Percentiles rank a stretch among this genome's conserved stretches.
These are phyloP conservation scores for Dioscorea dumetorum DNA, from an alignment of 106 monocot species.

Conservation along the genomic window DNA sequence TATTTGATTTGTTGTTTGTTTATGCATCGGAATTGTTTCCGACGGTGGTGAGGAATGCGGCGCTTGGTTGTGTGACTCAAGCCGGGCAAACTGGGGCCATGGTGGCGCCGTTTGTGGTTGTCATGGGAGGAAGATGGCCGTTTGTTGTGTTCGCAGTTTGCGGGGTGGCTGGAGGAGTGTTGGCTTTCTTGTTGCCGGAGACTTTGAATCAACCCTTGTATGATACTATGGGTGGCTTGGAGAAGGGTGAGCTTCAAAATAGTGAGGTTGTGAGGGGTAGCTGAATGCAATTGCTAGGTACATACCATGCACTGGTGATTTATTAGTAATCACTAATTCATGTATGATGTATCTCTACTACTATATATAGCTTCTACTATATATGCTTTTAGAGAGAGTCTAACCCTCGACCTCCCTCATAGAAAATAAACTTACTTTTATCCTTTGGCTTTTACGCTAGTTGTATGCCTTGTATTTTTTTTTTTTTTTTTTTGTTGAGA, in stretches of 20 bases:
- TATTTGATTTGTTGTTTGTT: conserved; percentile 1
- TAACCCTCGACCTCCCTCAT: too few relatives aligned
- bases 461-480: too few relatives aligned
- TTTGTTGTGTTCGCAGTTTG: conserved; percentile 16
- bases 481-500: too few relatives aligned
- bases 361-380: too few relatives aligned
- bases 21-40: conserved; percentile 8
- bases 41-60: conserved; percentile 18
- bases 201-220: conserved; percentile 10
- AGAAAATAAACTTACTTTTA: too few relatives aligned
- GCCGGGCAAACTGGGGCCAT: conserved; percentile 24
- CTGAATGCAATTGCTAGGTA: too few relatives aligned
- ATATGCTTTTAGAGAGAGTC: too few relatives aligned
- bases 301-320: too few relatives aligned
- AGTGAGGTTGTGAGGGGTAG: too few relatives aligned
- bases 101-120: conserved; percentile 21
- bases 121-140: background rate
- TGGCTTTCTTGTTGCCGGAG: conserved; percentile 5
- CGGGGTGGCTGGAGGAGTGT: conserved; percentile 2
- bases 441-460: too few relatives aligned
- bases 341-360: too few relatives aligned
- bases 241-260: background rate
- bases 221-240: conserved; percentile 7
- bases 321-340: too few relatives aligned
- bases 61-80: conserved; percentile 21